These are phyloP conservation scores for Misopates orontium DNA, from an alignment of 257 asterid genomes.

Conservation along the genomic window DNA sequence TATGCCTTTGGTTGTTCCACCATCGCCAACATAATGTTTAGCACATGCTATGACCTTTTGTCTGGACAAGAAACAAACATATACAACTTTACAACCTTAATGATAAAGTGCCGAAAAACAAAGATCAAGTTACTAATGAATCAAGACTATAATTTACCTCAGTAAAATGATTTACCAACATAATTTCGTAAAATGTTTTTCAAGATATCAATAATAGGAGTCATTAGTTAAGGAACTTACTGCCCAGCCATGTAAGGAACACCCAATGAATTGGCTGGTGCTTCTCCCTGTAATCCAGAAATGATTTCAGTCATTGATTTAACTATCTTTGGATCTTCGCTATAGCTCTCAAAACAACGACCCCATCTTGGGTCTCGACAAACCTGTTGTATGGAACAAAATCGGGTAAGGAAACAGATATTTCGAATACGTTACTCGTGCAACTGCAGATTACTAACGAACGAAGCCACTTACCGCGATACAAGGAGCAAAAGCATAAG, in stretches of 20 bases:
- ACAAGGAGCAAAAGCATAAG: slow-evolving; percentile 22
- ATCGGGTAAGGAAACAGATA: not conserved
- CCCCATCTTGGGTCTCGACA: slow-evolving; percentile 96
- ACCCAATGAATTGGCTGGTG: slow-evolving; percentile 52
- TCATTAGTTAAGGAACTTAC: slow-evolving; percentile 40
- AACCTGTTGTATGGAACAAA: slow-evolving; percentile 39
- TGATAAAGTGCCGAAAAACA: not conserved
- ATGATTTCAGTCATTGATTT: slow-evolving; percentile 70
- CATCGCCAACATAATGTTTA: slow-evolving; percentile 55
- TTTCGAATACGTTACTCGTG: not conserved
- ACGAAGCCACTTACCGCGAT: slow-evolving; percentile 16
- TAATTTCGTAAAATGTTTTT: too few species aligned
- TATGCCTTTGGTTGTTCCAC: slow-evolving; percentile 51
- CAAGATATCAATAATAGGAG: too few species aligned
- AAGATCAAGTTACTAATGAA: too few species aligned
- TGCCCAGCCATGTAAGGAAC: slow-evolving; percentile 62
- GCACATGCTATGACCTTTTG: slow-evolving; percentile 47
- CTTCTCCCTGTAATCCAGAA: slow-evolving; percentile 74
- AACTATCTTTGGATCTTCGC: slow-evolving; percentile 67
- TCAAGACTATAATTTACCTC: too few species aligned
- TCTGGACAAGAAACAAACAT: slow-evolving; percentile 24
- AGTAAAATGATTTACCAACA: too few species aligned
- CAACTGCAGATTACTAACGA: not conserved
- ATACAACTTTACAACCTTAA: not conserved
- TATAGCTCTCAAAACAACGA: slow-evolving; percentile 76